These are phyloP conservation scores for Beauveria caledonica DNA, from an alignment of 2,329 filamentous ascomycete species.

Conservation along the genomic window DNA sequence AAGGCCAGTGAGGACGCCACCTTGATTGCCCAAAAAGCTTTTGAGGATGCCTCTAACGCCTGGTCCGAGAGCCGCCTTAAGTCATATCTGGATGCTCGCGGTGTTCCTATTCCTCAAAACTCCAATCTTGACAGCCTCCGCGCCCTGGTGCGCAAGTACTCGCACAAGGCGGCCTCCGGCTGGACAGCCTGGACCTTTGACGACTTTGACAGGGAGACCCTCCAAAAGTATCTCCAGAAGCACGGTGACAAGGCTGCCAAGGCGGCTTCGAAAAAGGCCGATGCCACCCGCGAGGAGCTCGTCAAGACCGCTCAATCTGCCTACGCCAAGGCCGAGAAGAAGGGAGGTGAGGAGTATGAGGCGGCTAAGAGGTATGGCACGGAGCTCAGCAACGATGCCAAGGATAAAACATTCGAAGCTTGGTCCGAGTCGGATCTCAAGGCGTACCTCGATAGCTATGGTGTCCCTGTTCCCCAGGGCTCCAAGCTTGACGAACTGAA, in stretches of 20 bases:
- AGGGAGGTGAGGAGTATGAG: conserved; percentile 51
- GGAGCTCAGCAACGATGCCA: conserved; percentile 55
- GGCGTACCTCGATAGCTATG: conserved; percentile 71
- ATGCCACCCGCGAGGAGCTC: conserved; percentile 65
- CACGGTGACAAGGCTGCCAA: conserved; percentile 48
- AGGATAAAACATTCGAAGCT: conserved; percentile 59
- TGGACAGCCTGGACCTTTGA: conserved; percentile 74
- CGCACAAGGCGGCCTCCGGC: conserved; percentile 59
- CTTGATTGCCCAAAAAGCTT: conserved; percentile 56
- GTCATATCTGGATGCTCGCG: conserved; percentile 67
- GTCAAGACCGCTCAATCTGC: conserved; percentile 54
- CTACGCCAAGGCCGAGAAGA: conserved; percentile 50
- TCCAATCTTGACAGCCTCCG: conserved; percentile 66
- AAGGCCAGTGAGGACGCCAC: conserved; percentile 64
- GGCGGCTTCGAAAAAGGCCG: conserved; percentile 53
- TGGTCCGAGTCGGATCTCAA: conserved; percentile 72
- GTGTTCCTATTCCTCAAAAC: conserved; percentile 64
- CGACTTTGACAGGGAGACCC: conserved; percentile 62
- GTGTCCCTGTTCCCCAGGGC: conserved; percentile 58
- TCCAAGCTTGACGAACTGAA: conserved; percentile 61
- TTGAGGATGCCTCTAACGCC: conserved; percentile 49
- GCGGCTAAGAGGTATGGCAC: conserved; percentile 65
- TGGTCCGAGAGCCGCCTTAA: conserved; percentile 77
- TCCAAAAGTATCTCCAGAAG: conserved; percentile 49
- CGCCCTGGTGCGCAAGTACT: conserved; percentile 64